These are phyloP conservation scores for Fusarium euwallaceae DNA, from an alignment of 2,329 filamentous ascomycete species.

Conservation along the genomic window DNA sequence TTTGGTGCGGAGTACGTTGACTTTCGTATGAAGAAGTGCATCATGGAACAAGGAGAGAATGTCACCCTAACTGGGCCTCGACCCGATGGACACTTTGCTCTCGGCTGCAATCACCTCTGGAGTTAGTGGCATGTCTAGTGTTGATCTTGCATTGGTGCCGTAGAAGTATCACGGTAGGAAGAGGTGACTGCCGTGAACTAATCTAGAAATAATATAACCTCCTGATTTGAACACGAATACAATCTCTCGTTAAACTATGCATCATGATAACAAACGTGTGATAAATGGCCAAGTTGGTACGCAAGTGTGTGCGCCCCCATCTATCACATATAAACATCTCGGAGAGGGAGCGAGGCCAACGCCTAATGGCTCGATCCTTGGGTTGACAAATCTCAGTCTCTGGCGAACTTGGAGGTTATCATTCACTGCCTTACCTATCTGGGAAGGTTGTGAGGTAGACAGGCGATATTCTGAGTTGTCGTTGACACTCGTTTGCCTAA, in stretches of 20 bases:
- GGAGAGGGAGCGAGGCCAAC: not conserved
- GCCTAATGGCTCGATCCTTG: not conserved
- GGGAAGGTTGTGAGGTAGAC: not conserved
- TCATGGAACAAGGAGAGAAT: not conserved
- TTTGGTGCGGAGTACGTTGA: not conserved
- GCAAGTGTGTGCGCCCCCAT: not conserved
- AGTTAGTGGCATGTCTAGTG: not conserved
- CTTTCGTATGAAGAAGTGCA: not conserved
- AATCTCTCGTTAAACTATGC: not conserved
- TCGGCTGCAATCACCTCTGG: not conserved
- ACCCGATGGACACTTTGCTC: not conserved
- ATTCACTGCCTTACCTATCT: not conserved
- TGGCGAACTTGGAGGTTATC: not conserved
- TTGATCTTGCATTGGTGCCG: not conserved
- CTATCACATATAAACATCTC: not conserved
- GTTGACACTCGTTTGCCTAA: not conserved
- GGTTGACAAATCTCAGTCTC: not conserved
- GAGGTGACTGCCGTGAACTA: not conserved
- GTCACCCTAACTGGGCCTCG: not conserved
- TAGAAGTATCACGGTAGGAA: not conserved
- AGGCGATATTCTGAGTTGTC: not conserved
- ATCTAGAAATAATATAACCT: not conserved
- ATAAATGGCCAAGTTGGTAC: not conserved
- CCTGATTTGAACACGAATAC: not conserved
- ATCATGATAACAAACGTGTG: not conserved